Conservation (phyloP, 257 asterid genomes). For the Cynanchum wilfordii region DNA sequence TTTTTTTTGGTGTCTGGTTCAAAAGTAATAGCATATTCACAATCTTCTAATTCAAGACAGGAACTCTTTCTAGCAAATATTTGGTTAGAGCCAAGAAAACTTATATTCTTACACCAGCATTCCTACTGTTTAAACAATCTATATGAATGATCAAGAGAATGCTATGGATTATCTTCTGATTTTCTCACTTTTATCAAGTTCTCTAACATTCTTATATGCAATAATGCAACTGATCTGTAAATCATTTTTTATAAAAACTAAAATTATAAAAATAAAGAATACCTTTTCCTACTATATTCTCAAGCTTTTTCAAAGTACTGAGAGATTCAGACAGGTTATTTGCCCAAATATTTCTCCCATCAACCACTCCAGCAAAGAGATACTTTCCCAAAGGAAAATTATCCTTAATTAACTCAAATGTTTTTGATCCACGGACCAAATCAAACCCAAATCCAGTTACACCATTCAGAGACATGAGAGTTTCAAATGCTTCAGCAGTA, state of each 20-base stretch:
- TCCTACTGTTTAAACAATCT: background rate
- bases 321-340: conserved; percentile 75
- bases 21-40: no score
- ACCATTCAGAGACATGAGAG: conserved; percentile 62
- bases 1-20: background rate
- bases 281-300: conserved; percentile 87
- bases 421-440: conserved; percentile 73
- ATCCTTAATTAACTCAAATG: conserved; percentile 70
- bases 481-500: conserved; percentile 72
- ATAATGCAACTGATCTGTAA: background rate
- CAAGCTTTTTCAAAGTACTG: conserved; percentile 51
- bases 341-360: conserved; percentile 98
- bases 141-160: background rate
- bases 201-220: background rate
- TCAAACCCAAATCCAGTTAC: conserved; percentile 80
- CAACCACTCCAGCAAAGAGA: conserved; percentile 95
- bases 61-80: background rate
- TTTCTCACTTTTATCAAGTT: background rate
- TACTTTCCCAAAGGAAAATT: conserved; percentile 80
- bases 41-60: background rate
- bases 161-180: background rate
- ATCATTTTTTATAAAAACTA: background rate
- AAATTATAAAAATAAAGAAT: background rate
- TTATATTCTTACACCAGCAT: background rate
- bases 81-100: no score